phyloP scores from a whole-genome alignment of 2,329 filamentous ascomycete genomes.

The Pestalotiopsis fici region DNA sequence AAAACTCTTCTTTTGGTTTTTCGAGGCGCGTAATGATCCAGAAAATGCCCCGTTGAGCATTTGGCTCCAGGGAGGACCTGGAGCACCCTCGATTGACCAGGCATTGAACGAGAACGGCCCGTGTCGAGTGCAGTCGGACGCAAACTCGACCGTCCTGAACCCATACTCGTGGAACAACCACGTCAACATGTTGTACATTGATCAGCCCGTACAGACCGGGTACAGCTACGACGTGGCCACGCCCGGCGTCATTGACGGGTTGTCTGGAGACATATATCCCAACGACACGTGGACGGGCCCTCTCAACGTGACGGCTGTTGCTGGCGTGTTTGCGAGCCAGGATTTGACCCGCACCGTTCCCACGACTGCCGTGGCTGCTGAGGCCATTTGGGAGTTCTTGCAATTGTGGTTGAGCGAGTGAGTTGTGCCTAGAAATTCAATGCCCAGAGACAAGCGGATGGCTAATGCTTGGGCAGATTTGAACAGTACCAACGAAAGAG shows the following conservation, averaged over 20 bases:
- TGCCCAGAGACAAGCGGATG: not conserved
- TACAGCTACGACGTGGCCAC: slow-evolving; percentile 29
- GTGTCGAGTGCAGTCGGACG: slow-evolving; percentile 52
- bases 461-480: slow-evolving; percentile 31
- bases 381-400: slow-evolving; percentile 55
- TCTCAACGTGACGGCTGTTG: slow-evolving; percentile 10
- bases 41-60: slow-evolving; percentile 44
- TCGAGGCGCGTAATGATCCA: slow-evolving; percentile 27
- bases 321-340: slow-evolving; percentile 47
- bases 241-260: slow-evolving; percentile 23
- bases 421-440: not conserved
- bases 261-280: slow-evolving; percentile 11
- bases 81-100: slow-evolving; percentile 54
- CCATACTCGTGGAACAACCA: slow-evolving; percentile 63
- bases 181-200: slow-evolving; percentile 66
- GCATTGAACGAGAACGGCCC: slow-evolving; percentile 53
- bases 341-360: slow-evolving; percentile 43
- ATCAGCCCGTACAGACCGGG: slow-evolving; percentile 48
- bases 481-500: slow-evolving; percentile 47
- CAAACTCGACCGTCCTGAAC: slow-evolving; percentile 50
- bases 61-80: slow-evolving; percentile 63
- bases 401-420: slow-evolving; percentile 55
- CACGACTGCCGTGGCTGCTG: slow-evolving; percentile 49
- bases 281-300: slow-evolving; percentile 5
- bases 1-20: slow-evolving; percentile 49